These are phyloP conservation scores for Rhodotorula sp. DNA, from an alignment of 1,284 basidiomycete species.

Conservation along the genomic window DNA sequence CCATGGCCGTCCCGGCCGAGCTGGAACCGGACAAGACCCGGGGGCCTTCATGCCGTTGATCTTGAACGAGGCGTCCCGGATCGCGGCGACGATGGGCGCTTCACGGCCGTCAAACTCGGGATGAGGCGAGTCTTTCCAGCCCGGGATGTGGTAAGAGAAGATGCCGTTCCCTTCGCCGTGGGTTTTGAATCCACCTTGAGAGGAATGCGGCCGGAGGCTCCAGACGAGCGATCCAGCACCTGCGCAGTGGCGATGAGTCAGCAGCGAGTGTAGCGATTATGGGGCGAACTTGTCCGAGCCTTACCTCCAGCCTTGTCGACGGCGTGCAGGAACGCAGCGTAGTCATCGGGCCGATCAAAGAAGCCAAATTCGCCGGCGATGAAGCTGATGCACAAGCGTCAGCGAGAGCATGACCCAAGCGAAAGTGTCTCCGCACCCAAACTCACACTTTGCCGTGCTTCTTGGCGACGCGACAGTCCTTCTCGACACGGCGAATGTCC, in stretches of 20 bases:
- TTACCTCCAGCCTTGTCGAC: constrained; percentile 38
- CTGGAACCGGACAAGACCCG: constrained; percentile 8
- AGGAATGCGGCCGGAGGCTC: constrained; percentile 46
- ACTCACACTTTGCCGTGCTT: constrained; percentile 43
- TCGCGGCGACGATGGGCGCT: constrained; percentile 34
- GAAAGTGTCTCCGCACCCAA: no score
- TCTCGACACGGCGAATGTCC: constrained; percentile 42
- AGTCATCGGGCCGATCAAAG: constrained; percentile 39
- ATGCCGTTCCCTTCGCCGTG: constrained; percentile 46
- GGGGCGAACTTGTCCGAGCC: not conserved
- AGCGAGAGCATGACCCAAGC: not conserved
- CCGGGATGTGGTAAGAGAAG: constrained; percentile 46
- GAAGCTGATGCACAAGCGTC: constrained; percentile 26
- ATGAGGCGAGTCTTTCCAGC: constrained; percentile 32
- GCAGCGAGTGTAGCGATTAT: not conserved
- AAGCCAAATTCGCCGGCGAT: constrained; percentile 49
- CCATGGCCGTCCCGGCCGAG: constrained; percentile 21
- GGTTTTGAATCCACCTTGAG: constrained; percentile 47
- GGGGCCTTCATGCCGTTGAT: constrained; percentile 24
- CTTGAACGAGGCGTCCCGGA: constrained; percentile 39
- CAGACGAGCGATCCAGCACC: constrained; percentile 45
- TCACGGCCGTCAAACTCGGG: constrained; percentile 43
- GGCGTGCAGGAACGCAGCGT: constrained; percentile 37
- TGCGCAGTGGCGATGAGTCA: not conserved
- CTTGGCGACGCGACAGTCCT: constrained; percentile 40